Conservation (phyloP, 495 filamentous ascomycete genomes). For the Aspergillus indologenus region DNA sequence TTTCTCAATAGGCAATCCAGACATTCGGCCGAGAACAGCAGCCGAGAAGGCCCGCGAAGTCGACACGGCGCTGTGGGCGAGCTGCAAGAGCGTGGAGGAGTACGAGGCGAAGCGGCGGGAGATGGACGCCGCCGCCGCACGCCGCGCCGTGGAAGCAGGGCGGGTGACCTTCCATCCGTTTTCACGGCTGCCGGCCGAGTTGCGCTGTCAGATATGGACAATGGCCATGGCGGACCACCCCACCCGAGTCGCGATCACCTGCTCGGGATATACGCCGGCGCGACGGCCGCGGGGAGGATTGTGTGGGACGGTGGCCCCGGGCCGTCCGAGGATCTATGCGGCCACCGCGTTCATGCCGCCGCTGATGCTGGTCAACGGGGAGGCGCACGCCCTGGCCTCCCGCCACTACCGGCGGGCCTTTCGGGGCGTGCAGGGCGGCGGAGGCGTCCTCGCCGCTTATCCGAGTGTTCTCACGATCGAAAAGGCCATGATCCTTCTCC, state of each 20-base stretch:
- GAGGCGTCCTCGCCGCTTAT: constrained; percentile 5
- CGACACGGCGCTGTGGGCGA: constrained; percentile 2
- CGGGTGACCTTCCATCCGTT: constrained; percentile 5
- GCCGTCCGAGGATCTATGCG: constrained; percentile 1
- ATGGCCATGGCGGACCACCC: constrained; percentile 3
- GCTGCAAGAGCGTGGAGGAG: constrained; percentile 7
- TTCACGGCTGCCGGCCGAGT: neutral
- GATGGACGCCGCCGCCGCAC: neutral
- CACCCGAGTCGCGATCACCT: constrained; percentile 2
- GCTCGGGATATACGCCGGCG: constrained; percentile 2
- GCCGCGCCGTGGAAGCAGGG: neutral
- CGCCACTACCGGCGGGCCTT: constrained; percentile 5
- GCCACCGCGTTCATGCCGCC: constrained; percentile 7
- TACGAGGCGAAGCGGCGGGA: constrained; percentile 7
- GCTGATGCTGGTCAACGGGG: constrained; percentile 10
- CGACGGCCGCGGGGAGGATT: neutral
- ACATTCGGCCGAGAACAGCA: constrained; percentile 1
- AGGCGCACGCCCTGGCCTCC: constrained; percentile 1
- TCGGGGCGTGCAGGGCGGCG: neutral
- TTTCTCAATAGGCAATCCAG: neutral
- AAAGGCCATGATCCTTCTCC: neutral
- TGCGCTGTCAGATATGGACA: neutral
- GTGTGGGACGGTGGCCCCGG: neutral
- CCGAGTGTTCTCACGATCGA: constrained; percentile 8
- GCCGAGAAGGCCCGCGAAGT: neutral